Evolutionary conservation across 345 rosid species (phyloP).

Genomic region (Euphorbia lathyris): DNA sequence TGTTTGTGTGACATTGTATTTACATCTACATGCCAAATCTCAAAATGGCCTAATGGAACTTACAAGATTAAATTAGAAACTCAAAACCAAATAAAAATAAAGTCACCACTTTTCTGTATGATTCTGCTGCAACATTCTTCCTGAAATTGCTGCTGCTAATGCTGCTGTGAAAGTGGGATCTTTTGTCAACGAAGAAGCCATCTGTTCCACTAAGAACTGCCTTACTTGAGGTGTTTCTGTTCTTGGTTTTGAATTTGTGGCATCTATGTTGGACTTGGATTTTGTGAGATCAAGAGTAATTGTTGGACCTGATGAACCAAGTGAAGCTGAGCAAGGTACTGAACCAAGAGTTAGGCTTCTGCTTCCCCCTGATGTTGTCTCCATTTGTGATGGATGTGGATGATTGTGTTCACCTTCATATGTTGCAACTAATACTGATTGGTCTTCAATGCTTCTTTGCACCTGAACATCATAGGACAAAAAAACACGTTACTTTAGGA

Average conservation of each 20-base stretch:
- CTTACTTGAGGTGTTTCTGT: constrained; percentile 59
- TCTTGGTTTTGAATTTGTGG: constrained; percentile 35
- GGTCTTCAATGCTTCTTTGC: constrained; percentile 89
- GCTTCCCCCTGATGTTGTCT: constrained; percentile 48
- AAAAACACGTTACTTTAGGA: not conserved
- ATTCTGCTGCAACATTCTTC: constrained; percentile 60
- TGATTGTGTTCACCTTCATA: constrained; percentile 99
- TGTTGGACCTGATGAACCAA: constrained; percentile 37
- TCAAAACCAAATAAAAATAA: not conserved
- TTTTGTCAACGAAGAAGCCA: constrained; percentile 88
- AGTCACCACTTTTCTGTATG: constrained; percentile 36
- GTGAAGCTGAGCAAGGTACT: constrained; percentile 44
- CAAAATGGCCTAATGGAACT: constrained; percentile 6
- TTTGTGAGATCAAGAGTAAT: constrained; percentile 53
- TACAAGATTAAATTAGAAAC: constrained; percentile 6
- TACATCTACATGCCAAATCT: constrained; percentile 22
- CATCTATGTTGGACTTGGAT: constrained; percentile 35
- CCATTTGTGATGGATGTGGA: constrained; percentile 62
- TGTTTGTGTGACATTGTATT: constrained; percentile 5
- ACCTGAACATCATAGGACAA: constrained; percentile 53
- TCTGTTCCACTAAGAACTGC: constrained; percentile 80
- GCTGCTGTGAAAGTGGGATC: constrained; percentile 97
- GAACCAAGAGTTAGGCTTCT: constrained; percentile 36
- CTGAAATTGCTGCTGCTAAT: constrained; percentile 89
- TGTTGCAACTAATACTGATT: constrained; percentile 79